Conservation (phyloP, 192 early-diverging fungal species). For the Gaertneriomyces sp. region DNA sequence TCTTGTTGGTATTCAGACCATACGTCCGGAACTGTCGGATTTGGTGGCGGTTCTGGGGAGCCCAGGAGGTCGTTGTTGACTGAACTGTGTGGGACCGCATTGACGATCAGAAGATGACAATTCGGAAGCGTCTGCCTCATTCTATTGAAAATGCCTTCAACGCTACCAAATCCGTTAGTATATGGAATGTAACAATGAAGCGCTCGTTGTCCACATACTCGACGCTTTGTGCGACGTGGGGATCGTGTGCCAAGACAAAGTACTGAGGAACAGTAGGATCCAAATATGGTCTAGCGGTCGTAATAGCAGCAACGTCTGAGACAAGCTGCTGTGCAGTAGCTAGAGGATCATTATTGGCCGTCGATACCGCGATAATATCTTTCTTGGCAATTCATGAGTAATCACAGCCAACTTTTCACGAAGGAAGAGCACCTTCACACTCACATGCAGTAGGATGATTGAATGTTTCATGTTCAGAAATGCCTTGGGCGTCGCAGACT, state of each 20-base stretch:
- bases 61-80: constrained; percentile 14
- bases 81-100: constrained; percentile 39
- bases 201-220: constrained; percentile 1
- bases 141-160: constrained; percentile 54
- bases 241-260: constrained; percentile 85
- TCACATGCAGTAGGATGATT: constrained; percentile 87
- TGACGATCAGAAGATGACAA: constrained; percentile 60
- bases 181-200: neutral
- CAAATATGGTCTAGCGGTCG: constrained; percentile 63
- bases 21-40: constrained; percentile 32
- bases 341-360: constrained; percentile 72
- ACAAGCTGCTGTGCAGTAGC: constrained; percentile 50
- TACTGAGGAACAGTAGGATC: constrained; percentile 78
- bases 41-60: constrained; percentile 24
- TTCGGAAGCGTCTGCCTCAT: constrained; percentile 62
- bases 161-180: constrained; percentile 33
- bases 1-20: constrained; percentile 48
- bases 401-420: neutral
- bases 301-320: constrained; percentile 47
- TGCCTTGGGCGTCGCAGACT: constrained; percentile 57
- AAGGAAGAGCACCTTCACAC: neutral
- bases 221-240: constrained; percentile 29
- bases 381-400: neutral
- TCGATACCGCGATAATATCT: constrained; percentile 59
- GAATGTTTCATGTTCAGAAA: constrained; percentile 89